Conservation (phyloP, 208 protist species). For the Kentomonas sorsogonicus region DNA sequence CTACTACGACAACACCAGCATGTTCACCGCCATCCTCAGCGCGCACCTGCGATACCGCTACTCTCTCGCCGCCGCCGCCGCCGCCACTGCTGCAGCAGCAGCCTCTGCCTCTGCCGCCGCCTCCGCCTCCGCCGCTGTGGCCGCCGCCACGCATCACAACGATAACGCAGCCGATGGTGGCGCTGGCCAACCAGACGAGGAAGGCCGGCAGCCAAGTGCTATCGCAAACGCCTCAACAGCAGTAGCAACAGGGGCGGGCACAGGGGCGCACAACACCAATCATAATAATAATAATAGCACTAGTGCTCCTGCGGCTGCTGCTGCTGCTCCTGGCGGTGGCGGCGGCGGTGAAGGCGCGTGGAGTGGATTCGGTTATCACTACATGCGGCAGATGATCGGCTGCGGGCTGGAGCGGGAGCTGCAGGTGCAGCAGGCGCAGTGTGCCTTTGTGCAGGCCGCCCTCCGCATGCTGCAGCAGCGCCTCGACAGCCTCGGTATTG, state of each 20-base stretch:
- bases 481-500: constrained; percentile 9
- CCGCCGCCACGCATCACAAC: too few relatives aligned
- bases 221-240: too few relatives aligned
- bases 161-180: too few relatives aligned
- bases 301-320: constrained; percentile 26
- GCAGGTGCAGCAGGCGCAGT: constrained; percentile 65
- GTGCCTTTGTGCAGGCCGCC: constrained; percentile 67
- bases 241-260: too few relatives aligned
- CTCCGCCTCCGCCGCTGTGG: too few relatives aligned
- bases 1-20: constrained; percentile 33
- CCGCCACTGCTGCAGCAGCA: neutral
- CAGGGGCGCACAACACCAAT: too few relatives aligned
- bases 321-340: constrained; percentile 13
- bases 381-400: constrained; percentile 60
- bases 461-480: constrained; percentile 39
- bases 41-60: neutral
- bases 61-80: neutral
- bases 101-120: too few relatives aligned
- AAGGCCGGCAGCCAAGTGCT: too few relatives aligned
- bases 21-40: constrained; percentile 11
- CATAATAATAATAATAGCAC: too few relatives aligned
- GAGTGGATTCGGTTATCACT: constrained; percentile 41
- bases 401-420: constrained; percentile 76
- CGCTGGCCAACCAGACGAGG: too few relatives aligned
- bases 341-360: constrained; percentile 6